A percentile compares a stretch with the other conserved stretches of the same genome.
These are phyloP conservation scores for Laburnicola sp. DNA, from an alignment of 2,329 filamentous ascomycete species.

Conservation along the genomic window DNA sequence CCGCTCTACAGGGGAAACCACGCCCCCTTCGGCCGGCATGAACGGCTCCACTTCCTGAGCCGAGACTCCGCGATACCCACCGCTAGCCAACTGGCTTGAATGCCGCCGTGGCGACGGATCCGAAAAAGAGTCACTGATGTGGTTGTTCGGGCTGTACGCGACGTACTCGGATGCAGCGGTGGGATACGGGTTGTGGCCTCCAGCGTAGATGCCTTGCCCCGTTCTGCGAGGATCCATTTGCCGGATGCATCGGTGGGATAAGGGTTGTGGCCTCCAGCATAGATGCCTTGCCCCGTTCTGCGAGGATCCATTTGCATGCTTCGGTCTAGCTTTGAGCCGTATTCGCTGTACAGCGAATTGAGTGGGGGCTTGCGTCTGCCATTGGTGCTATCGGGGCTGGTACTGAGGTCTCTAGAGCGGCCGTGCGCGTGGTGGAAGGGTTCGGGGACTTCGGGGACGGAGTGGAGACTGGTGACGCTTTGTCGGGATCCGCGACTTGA, in stretches of 20 bases:
- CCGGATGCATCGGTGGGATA: background rate
- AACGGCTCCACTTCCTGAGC: background rate
- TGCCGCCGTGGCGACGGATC: conserved; percentile 1
- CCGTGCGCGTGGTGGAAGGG: background rate
- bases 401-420: conserved; percentile 4
- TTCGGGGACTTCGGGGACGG: conserved; percentile 14
- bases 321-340: background rate
- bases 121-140: background rate
- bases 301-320: background rate
- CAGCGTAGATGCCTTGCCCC: no score
- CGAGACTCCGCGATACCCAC: background rate
- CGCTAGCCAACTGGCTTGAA: background rate
- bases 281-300: conserved; percentile 7
- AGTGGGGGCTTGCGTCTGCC: background rate
- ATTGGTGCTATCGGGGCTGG: background rate
- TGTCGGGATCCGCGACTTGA: conserved; percentile 3
- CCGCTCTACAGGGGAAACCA: no score
- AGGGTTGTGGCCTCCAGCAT: conserved; percentile 7
- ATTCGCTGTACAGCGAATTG: conserved; percentile 1
- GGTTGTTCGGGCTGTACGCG: background rate
- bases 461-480: conserved; percentile 12
- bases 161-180: background rate
- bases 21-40: background rate
- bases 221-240: no score
- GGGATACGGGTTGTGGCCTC: no score